Evolutionary conservation across 306 rosid species (phyloP), one percentile per base, ranked within the genome.

Genomic region (Rosa persica): DNA sequence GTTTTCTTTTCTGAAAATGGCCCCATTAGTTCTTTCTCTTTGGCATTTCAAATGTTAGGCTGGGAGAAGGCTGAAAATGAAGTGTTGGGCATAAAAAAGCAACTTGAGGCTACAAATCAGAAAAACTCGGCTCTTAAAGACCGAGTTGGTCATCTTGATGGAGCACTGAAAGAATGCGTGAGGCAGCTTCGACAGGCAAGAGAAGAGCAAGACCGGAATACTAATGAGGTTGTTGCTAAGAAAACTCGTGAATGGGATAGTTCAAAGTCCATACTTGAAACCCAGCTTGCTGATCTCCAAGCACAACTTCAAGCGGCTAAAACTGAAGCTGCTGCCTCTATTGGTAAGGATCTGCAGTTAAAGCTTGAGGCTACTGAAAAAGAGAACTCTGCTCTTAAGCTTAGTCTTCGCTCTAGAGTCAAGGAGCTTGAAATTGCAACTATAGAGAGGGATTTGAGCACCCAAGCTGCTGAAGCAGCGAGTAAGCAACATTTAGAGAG

Each of bases 21-120:
- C 51, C 64, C 22, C 47, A 36, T 52, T 55, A 38, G 67, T 39
- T 54, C 67, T 73, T 73, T 55, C 51, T 73, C 77, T 73, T 48
- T 72, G 7, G 64, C 65, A 39, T 71, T 72, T 72, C 49, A 48
- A 71, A 47, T 77, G 70, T 72, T 79, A 92, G 97, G 97, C 65
- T 93, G 96, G 97, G 97, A 93, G 87, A 93, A 88, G 70, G 92
- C 97, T 64, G 93, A 88, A 84, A 89, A 81, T 76, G 97, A 90
- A 81, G 84, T 84, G 66, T 30, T 72, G 52, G 68, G 79, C 65
- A 78, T 90, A 78, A 89, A 80, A 76, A 89, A 90, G 77, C 90
- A 88, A 81, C 91, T 90, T 43, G 96, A 89, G 72, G 77, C 87
- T 76, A 80, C 87, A 54, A 89, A 86, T 83, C 83, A 85, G 78